Evolutionary conservation across 176 grass and related monocot genomes (phyloP).

Genomic region (Carex parvula): DNA sequence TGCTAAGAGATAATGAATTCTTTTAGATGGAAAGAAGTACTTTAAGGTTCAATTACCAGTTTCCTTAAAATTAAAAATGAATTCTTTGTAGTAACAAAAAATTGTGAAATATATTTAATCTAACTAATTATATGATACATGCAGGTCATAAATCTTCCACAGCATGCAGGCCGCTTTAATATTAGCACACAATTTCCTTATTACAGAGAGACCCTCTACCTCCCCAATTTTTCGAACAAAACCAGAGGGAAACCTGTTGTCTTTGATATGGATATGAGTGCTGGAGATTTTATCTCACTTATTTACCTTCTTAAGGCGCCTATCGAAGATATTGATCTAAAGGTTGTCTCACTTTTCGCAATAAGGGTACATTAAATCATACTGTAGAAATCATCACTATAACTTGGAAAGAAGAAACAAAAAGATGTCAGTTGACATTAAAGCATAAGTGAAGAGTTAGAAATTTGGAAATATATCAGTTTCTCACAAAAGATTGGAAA

Average conservation of each 20-base stretch:
- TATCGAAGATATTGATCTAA: conserved; percentile 60
- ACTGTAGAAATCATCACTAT: neutral
- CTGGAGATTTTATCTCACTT: conserved; percentile 81
- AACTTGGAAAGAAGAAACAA: neutral
- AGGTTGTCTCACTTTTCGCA: conserved; percentile 40
- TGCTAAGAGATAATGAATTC: neutral
- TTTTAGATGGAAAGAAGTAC: neutral
- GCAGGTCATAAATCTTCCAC: conserved; percentile 50
- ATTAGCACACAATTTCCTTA: conserved; percentile 61
- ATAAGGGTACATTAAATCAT: neutral
- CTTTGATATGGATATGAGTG: conserved; percentile 90
- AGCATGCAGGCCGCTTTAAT: conserved; percentile 57
- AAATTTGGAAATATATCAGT: neutral
- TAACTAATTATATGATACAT: conserved; percentile 6
- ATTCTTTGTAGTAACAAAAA: neutral
- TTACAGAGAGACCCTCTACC: conserved; percentile 58
- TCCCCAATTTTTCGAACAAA: conserved; percentile 27
- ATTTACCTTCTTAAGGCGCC: conserved; percentile 87
- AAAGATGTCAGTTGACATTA: neutral
- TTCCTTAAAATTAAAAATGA: neutral
- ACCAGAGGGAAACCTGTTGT: conserved; percentile 45
- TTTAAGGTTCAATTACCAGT: neutral
- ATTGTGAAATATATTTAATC: neutral
- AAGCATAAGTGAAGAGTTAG: neutral
- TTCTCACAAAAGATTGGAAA: neutral